A percentile compares a stretch with the other conserved stretches of the same genome.
Conservation (phyloP, 306 rosid genomes). For the Malus sylvestris region DNA sequence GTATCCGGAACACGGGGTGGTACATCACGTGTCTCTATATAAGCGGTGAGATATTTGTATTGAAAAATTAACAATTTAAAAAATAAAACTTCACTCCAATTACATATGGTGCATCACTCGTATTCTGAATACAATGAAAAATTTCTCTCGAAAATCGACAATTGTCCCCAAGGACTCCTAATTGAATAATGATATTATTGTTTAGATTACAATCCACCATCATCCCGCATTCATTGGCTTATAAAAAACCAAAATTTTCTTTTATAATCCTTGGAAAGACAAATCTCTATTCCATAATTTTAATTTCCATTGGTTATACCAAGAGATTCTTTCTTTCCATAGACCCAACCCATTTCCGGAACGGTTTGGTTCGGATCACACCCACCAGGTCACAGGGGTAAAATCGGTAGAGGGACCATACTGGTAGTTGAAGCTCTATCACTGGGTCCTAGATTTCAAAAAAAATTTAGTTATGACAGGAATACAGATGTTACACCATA, state of each 20-base stretch:
- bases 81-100: no score
- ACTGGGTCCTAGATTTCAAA: accelerated
- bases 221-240: background rate
- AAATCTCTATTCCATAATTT: background rate
- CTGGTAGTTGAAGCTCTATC: background rate
- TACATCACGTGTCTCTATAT: no score
- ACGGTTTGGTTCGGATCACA: background rate
- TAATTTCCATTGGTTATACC: background rate
- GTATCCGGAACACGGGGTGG: accelerated
- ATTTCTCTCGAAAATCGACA: no score
- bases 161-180: background rate
- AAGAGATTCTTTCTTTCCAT: background rate
- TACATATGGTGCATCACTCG: no score
- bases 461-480: accelerated
- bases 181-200: background rate
- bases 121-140: no score
- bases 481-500: accelerated
- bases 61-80: no score
- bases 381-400: background rate
- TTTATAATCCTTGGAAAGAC: background rate
- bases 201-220: background rate
- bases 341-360: background rate
- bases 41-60: no score
- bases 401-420: background rate
- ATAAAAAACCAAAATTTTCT: background rate